These are phyloP conservation scores for Aspergillus arachidicola DNA, from an alignment of 2,329 filamentous ascomycete species.

Conservation along the genomic window DNA sequence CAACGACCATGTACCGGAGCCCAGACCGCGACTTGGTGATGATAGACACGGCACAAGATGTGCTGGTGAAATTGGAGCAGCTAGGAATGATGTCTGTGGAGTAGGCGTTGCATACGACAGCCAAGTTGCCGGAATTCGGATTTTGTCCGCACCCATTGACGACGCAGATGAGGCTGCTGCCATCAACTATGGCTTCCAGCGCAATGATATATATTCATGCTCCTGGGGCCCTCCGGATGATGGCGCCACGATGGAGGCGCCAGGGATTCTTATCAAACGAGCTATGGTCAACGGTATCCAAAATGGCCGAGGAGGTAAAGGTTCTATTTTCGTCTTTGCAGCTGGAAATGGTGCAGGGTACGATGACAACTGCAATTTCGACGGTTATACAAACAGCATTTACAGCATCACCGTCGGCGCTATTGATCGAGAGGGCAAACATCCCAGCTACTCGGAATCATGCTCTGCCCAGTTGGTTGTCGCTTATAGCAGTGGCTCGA, in stretches of 20 bases:
- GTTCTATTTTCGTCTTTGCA: slow-evolving; percentile 95
- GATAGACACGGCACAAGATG: slow-evolving; percentile 92
- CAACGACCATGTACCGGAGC: slow-evolving; percentile 80
- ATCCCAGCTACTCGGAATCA: slow-evolving; percentile 94
- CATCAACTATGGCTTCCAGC: slow-evolving; percentile 87
- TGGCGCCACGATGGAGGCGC: slow-evolving; percentile 89
- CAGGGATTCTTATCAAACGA: slow-evolving; percentile 80
- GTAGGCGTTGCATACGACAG: slow-evolving; percentile 95
- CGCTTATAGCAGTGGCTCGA: slow-evolving; percentile 89
- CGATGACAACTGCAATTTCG: slow-evolving; percentile 98
- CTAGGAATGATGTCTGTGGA: slow-evolving; percentile 89
- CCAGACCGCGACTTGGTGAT: slow-evolving; percentile 78
- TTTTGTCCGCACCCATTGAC: slow-evolving; percentile 85
- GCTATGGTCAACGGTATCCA: slow-evolving; percentile 94
- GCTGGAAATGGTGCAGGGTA: slow-evolving; percentile 86
- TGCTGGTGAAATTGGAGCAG: slow-evolving; percentile 90
- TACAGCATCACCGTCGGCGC: slow-evolving; percentile 97
- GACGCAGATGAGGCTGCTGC: slow-evolving; percentile 91
- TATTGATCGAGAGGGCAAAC: slow-evolving; percentile 81
- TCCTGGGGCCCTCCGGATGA: slow-evolving; percentile 98
- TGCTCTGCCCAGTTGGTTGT: slow-evolving; percentile 96
- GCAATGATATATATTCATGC: slow-evolving; percentile 97
- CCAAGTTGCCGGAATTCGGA: slow-evolving; percentile 87
- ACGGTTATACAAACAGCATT: slow-evolving; percentile 98
- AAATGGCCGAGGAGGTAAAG: slow-evolving; percentile 77